Conservation (phyloP, 2,329 filamentous ascomycete species). For the Alternaria brassicicola region DNA sequence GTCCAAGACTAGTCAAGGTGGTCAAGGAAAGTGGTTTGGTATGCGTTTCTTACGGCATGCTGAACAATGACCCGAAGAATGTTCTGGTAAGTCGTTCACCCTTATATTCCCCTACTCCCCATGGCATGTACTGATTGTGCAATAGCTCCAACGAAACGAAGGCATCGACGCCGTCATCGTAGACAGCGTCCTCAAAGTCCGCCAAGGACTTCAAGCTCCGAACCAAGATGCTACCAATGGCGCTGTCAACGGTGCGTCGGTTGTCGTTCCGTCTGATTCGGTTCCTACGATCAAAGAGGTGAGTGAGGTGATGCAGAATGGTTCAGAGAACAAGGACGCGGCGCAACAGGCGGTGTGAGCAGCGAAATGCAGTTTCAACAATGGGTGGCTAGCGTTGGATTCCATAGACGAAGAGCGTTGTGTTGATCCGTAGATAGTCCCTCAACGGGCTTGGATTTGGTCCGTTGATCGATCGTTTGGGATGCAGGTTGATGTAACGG, state of each 20-base stretch:
- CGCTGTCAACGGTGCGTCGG: neutral
- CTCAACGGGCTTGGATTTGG: conserved; percentile 4
- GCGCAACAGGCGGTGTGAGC: neutral
- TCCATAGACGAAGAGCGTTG: neutral
- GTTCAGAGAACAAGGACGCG: neutral
- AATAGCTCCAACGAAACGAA: conserved; percentile 84
- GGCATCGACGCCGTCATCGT: conserved; percentile 98
- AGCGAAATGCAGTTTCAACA: neutral
- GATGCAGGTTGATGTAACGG: neutral
- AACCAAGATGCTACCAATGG: conserved; percentile 12
- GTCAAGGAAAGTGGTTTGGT: conserved; percentile 94
- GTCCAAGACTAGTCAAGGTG: conserved; percentile 84
- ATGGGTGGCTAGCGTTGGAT: conserved; percentile 3
- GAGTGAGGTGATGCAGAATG: conserved; percentile 1
- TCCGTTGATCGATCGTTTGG: neutral
- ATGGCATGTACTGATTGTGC: conserved; percentile 7
- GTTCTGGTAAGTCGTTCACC: conserved; percentile 70
- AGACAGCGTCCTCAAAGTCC: conserved; percentile 89
- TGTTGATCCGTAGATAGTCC: neutral
- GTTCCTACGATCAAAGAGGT: conserved; percentile 14
- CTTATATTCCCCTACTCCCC: fast-evolving
- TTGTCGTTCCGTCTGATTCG: conserved; percentile 9
- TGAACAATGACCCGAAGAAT: conserved; percentile 86
- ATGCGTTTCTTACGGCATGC: conserved; percentile 89
- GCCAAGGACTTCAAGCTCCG: conserved; percentile 77